Evolutionary conservation across 2,329 filamentous ascomycete genomes (phyloP), one percentile per base, ranked within the genome.

Genomic region (Xylaria sp.): DNA sequence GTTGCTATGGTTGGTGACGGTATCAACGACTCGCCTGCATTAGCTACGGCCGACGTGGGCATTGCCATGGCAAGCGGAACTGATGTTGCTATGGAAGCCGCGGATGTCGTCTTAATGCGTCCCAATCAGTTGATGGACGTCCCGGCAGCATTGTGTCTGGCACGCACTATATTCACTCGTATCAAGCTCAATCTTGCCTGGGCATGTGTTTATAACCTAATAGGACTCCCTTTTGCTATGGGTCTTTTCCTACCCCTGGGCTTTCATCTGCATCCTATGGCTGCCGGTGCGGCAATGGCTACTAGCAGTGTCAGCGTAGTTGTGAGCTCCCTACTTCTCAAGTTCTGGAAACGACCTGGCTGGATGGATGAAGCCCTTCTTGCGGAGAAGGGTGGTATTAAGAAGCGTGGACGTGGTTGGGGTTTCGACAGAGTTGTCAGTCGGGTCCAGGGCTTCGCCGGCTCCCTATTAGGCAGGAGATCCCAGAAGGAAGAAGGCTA

Each of bases 1-100:
- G 93, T 98, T 31, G 96, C 93, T 73, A 99, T 99, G 96, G 94
- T 98, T 15, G 94, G 96, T 61, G 96, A 99, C 79, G 96, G 96
- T 49, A 97, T 99, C 86, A 99, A 99, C 81, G 96, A 99, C 83
- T 97, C 94, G 0, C 96, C 96, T 0, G 96, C 96, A 0, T 88
- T 99, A 11, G 96, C 94, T 0, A 97, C 94, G 0, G 94, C 96
- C 11, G 90, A 97, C 74, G 90, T 98, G 33, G 96, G 96, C 71
- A 97, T 99, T 73, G 94, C 94, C 66, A 93, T 99, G 80, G 88
- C 93, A 5, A 94, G 91, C 7, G 96, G 96, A 65, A 98, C 96
- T 0, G 96, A 98, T 78, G 95, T 99, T 1, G 96, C 96, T 59
- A 97, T 99, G 89, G 96, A 98, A 82, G 96, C 96, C 0, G 96